Conservation (phyloP, 148 eudicot species). For the Selenicereus undatus region DNA sequence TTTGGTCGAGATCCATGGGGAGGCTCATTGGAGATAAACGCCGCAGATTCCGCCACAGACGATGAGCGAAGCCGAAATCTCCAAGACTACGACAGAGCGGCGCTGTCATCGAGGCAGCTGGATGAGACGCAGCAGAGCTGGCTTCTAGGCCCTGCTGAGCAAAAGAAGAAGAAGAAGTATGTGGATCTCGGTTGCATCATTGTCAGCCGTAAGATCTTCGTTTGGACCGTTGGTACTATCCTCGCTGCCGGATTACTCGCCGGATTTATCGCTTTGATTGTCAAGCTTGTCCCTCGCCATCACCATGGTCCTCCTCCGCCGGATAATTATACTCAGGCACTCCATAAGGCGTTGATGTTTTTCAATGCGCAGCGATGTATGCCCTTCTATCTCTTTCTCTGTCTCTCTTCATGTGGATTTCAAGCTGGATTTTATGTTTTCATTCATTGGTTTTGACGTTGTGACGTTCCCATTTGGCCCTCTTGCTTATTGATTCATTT, state of each 20-base stretch:
- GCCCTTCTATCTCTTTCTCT: conserved; percentile 1
- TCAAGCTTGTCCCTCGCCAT: conserved; percentile 62
- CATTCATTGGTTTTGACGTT: background rate
- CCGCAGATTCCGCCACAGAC: conserved; percentile 87
- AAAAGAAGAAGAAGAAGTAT: conserved; percentile 87
- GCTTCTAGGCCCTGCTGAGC: conserved; percentile 81
- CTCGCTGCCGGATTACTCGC: conserved; percentile 50
- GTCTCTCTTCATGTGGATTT: background rate
- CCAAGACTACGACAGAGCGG: conserved; percentile 80
- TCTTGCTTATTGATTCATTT: no score
- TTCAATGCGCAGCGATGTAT: conserved; percentile 90
- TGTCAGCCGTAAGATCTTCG: conserved; percentile 70
- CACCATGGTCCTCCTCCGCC: conserved; percentile 53
- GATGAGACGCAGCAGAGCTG: conserved; percentile 99
- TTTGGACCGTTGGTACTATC: conserved; percentile 70
- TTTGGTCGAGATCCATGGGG: conserved; percentile 99
- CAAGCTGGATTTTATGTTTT: background rate
- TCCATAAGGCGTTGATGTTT: conserved; percentile 85
- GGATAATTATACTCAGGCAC: conserved; percentile 80
- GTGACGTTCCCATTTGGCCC: background rate
- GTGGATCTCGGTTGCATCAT: conserved; percentile 89
- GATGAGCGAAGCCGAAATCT: conserved; percentile 89
- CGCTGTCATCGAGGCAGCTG: conserved; percentile 47
- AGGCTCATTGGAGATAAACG: conserved; percentile 71
- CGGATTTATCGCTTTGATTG: conserved; percentile 63